phyloP scores from a whole-genome alignment of 2,329 filamentous ascomycete genomes.

The Stachybotrys elegans region DNA sequence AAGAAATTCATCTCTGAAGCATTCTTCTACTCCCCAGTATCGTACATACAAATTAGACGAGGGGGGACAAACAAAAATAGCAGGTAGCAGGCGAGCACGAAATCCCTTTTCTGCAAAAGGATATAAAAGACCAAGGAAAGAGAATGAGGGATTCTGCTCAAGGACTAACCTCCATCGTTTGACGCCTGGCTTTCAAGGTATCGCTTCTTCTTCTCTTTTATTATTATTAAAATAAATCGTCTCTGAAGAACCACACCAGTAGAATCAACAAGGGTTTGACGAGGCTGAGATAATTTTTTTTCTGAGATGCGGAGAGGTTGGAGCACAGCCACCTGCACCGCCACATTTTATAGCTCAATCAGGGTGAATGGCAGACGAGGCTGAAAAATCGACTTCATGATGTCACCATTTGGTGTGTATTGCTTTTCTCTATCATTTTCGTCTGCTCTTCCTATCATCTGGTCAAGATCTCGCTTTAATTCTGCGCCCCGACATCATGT shows the following conservation, averaged over 20 bases:
- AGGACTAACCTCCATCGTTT: conserved; percentile 30
- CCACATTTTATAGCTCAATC: conserved; percentile 9
- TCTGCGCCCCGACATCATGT: conserved; percentile 6
- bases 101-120: neutral
- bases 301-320: conserved; percentile 11
- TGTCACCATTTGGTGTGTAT: neutral
- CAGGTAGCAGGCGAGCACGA: no score
- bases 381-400: neutral
- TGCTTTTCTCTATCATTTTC: no score
- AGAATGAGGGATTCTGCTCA: no score
- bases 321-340: conserved; percentile 14
- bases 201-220: conserved; percentile 12
- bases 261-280: conserved; percentile 13
- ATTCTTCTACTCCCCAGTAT: no score
- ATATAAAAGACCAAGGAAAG: no score
- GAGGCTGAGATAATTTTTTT: conserved; percentile 25
- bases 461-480: no score
- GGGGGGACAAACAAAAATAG: no score
- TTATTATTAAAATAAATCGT: no score
- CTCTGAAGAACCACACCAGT: no score
- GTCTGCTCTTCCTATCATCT: no score
- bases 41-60: no score
- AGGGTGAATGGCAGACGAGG: conserved; percentile 1
- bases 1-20: conserved; percentile 54
- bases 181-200: conserved; percentile 15